These are phyloP conservation scores for Sugiyamaella pinicola DNA, from an alignment of 1,139 yeast species.

Conservation along the genomic window DNA sequence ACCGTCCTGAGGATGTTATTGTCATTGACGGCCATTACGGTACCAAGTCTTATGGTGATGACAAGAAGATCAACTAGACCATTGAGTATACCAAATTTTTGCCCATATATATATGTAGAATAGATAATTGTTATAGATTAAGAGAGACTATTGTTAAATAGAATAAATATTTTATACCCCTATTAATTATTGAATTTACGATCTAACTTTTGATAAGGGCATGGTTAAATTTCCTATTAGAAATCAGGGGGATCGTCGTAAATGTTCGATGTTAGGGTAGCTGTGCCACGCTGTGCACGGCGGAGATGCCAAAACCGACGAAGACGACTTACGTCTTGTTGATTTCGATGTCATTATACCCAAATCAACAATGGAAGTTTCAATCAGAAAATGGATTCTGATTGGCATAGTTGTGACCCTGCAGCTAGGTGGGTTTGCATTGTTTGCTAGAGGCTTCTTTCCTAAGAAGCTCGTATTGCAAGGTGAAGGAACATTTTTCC, in stretches of 20 bases:
- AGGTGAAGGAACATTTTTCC: slow-evolving; percentile 51
- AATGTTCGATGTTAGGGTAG: slow-evolving; percentile 8
- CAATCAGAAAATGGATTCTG: slow-evolving; percentile 16
- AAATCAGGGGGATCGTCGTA: slow-evolving; percentile 17
- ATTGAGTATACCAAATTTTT: neutral
- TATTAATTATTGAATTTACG: neutral
- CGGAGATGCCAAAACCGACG: neutral
- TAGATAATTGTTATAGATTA: no score
- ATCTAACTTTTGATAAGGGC: neutral
- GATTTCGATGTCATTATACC: neutral
- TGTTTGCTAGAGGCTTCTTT: slow-evolving; percentile 82
- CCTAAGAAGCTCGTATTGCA: slow-evolving; percentile 77
- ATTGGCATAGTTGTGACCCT: slow-evolving; percentile 37
- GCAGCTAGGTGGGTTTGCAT: slow-evolving; percentile 55
- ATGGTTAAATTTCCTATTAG: neutral
- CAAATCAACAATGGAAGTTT: neutral
- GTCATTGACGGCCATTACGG: slow-evolving; percentile 73
- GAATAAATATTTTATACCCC: no score
- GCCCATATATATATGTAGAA: neutral
- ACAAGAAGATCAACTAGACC: slow-evolving; percentile 12
- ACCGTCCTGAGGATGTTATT: slow-evolving; percentile 73
- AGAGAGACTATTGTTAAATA: neutral
- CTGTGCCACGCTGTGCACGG: neutral
- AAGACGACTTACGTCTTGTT: neutral
- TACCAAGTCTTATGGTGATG: slow-evolving; percentile 66